Conservation (phyloP, 2,329 filamentous ascomycete species). For the Xylaria sp. region DNA sequence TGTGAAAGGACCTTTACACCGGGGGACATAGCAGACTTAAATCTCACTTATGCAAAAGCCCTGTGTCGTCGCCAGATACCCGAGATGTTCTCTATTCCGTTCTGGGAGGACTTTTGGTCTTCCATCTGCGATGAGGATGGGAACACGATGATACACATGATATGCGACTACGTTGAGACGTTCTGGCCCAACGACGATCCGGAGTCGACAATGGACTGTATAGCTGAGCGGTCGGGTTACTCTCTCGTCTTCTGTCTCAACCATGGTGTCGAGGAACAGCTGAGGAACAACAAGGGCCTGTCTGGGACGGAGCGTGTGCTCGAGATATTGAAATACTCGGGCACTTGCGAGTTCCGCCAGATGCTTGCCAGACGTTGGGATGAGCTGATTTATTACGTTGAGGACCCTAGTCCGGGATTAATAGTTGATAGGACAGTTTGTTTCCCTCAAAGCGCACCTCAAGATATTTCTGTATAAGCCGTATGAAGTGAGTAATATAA, state of each 20-base stretch:
- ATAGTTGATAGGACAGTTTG: no score
- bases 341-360: conserved; percentile 31
- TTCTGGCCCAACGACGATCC: conserved; percentile 21
- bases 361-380: conserved; percentile 28
- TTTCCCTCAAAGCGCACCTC: no score
- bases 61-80: conserved; percentile 37
- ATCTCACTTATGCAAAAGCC: conserved; percentile 34
- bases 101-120: conserved; percentile 22
- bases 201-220: conserved; percentile 21
- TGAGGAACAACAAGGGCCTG: conserved; percentile 33
- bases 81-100: conserved; percentile 25
- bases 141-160: conserved; percentile 39
- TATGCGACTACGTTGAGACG: conserved; percentile 37
- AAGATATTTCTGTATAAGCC: no score
- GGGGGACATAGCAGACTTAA: background rate
- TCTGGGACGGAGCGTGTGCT: conserved; percentile 33
- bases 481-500: no score
- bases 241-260: conserved; percentile 31
- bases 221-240: conserved; percentile 26
- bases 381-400: conserved; percentile 8
- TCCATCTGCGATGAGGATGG: conserved; percentile 33
- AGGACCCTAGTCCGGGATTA: background rate
- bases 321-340: conserved; percentile 32
- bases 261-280: conserved; percentile 7
- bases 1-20: background rate